Evolutionary conservation across 177 flowering plant genomes (phyloP).

Genomic region (Vitis hybrid): DNA sequence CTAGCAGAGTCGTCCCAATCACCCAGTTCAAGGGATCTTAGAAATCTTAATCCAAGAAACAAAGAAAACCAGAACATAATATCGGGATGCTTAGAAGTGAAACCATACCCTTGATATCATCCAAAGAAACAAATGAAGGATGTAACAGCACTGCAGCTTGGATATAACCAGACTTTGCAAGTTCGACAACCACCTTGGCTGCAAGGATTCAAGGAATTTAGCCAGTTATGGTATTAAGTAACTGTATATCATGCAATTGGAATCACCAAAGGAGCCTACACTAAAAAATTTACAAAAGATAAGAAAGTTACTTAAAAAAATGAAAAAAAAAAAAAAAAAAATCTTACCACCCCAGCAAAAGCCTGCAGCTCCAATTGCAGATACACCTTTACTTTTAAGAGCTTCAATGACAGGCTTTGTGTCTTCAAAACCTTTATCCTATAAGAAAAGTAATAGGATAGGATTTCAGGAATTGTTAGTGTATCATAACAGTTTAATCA

Average conservation of each 20-base stretch:
- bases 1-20: background rate
- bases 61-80: background rate
- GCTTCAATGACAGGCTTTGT: conserved; percentile 63
- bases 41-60: background rate
- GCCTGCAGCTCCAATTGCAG: conserved; percentile 75
- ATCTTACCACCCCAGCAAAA: conserved; percentile 91
- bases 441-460: conserved; percentile 1
- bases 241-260: background rate
- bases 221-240: background rate
- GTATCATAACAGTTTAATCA: background rate
- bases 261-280: background rate
- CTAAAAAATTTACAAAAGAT: background rate
- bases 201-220: conserved; percentile 8
- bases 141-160: conserved; percentile 57
- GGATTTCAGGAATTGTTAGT: background rate
- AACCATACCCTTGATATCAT: conserved; percentile 52
- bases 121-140: conserved; percentile 49
- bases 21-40: background rate
- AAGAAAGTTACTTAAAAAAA: background rate
- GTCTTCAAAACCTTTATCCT: conserved; percentile 84
- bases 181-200: conserved; percentile 53
- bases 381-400: conserved; percentile 60
- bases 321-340: background rate
- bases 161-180: conserved; percentile 41
- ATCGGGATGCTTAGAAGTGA: no score